Evolutionary conservation across 257 asterid genomes (phyloP).

Genomic region (Solanum sejunctum): DNA sequence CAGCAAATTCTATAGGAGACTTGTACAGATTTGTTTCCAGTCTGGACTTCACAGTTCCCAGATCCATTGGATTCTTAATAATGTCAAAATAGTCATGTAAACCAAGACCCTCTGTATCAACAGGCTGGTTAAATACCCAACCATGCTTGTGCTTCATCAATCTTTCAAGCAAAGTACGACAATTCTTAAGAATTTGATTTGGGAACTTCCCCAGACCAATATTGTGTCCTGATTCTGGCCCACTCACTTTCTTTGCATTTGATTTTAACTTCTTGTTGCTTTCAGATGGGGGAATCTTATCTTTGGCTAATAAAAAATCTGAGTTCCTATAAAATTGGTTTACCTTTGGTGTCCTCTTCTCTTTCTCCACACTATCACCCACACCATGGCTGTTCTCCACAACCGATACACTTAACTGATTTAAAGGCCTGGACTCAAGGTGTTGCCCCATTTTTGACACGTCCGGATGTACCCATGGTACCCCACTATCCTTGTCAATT

Average conservation of each 20-base stretch:
- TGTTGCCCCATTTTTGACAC: conserved; percentile 20
- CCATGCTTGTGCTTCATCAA: conserved; percentile 89
- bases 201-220: conserved; percentile 28
- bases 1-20: conserved; percentile 66
- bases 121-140: conserved; percentile 86
- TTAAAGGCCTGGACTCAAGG: conserved; percentile 36
- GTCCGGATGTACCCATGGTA: conserved; percentile 11
- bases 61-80: conserved; percentile 69
- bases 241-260: conserved; percentile 38
- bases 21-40: conserved; percentile 49
- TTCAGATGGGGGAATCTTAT: conserved; percentile 53
- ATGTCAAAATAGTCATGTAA: conserved; percentile 73
- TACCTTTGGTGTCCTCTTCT: conserved; percentile 73
- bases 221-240: conserved; percentile 19
- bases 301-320: conserved; percentile 69
- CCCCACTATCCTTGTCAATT: conserved; percentile 14
- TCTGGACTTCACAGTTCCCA: conserved; percentile 62
- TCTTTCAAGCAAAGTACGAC: conserved; percentile 49
- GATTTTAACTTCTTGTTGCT: conserved; percentile 59
- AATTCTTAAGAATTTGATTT: conserved; percentile 41
- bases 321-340: conserved; percentile 56
- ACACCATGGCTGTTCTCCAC: conserved; percentile 38
- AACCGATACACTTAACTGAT: conserved; percentile 49
- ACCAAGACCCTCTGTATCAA: conserved; percentile 60
- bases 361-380: conserved; percentile 39